These are phyloP conservation scores for Silene conica DNA, from an alignment of 148 eudicot genomes.

Conservation along the genomic window DNA sequence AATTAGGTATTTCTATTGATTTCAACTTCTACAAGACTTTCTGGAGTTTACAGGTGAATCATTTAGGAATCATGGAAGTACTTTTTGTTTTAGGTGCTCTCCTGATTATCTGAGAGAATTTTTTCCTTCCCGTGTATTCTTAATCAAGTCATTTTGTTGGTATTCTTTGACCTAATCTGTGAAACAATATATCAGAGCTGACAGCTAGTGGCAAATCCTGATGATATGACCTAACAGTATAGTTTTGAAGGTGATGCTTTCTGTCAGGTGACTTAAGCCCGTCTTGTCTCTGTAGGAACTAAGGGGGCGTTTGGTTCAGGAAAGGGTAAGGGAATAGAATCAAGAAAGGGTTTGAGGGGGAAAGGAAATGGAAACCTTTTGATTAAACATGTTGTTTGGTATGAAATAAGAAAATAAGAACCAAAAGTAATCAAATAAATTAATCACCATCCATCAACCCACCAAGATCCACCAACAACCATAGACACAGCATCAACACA, in stretches of 20 bases:
- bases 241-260: constrained; percentile 3
- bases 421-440: too few relatives aligned
- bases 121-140: not conserved
- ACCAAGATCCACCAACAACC: too few relatives aligned
- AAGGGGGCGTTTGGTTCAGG: too few relatives aligned
- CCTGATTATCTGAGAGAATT: not conserved
- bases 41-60: constrained; percentile 95
- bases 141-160: not conserved
- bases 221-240: not conserved
- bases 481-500: too few relatives aligned
- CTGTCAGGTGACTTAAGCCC: not conserved
- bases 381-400: too few relatives aligned
- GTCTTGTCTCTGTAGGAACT: not conserved
- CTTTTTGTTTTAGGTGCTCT: constrained; percentile 8
- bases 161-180: not conserved
- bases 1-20: constrained; percentile 83
- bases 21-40: constrained; percentile 98
- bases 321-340: too few relatives aligned
- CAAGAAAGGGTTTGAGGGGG: too few relatives aligned
- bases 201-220: constrained; percentile 4
- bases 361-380: too few relatives aligned
- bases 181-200: constrained; percentile 4
- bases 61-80: not conserved
- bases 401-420: too few relatives aligned
- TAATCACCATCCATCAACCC: too few relatives aligned